These are phyloP conservation scores for Ulota crispa DNA, from an alignment of 225 moss, liverwort and hornwort species.

Conservation along the genomic window DNA sequence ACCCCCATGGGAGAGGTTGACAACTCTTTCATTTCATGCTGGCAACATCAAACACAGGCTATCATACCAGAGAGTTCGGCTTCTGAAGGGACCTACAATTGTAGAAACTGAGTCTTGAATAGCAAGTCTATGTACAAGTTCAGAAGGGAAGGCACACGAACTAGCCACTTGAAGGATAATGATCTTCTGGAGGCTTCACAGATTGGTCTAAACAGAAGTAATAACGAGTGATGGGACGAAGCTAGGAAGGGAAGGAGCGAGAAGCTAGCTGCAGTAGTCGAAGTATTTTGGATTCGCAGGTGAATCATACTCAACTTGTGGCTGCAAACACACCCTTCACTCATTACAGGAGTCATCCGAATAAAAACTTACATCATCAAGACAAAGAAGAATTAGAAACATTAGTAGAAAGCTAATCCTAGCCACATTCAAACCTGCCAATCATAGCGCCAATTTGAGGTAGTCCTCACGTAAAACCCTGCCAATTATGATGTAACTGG, in stretches of 20 bases:
- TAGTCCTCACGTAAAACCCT: neutral
- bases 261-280: conserved; percentile 76
- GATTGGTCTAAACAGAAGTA: neutral
- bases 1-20: conserved; percentile 18
- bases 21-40: conserved; percentile 24
- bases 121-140: conserved; percentile 37
- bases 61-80: conserved; percentile 7
- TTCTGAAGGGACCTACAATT: conserved; percentile 21
- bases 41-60: conserved; percentile 21
- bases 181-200: conserved; percentile 10
- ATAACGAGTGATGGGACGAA: neutral
- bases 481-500: neutral
- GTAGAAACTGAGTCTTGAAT: conserved; percentile 11
- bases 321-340: conserved; percentile 58
- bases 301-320: conserved; percentile 93
- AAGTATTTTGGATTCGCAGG: conserved; percentile 95
- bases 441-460: neutral
- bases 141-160: conserved; percentile 4
- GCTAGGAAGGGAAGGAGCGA: neutral
- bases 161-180: conserved; percentile 10
- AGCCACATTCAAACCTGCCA: neutral
- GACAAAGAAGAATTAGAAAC: neutral
- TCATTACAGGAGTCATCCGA: conserved; percentile 20
- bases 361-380: neutral
- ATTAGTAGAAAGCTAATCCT: neutral